These are phyloP conservation scores for Colletotrichum truncatum DNA, from an alignment of 2,329 filamentous ascomycete species.

Conservation along the genomic window DNA sequence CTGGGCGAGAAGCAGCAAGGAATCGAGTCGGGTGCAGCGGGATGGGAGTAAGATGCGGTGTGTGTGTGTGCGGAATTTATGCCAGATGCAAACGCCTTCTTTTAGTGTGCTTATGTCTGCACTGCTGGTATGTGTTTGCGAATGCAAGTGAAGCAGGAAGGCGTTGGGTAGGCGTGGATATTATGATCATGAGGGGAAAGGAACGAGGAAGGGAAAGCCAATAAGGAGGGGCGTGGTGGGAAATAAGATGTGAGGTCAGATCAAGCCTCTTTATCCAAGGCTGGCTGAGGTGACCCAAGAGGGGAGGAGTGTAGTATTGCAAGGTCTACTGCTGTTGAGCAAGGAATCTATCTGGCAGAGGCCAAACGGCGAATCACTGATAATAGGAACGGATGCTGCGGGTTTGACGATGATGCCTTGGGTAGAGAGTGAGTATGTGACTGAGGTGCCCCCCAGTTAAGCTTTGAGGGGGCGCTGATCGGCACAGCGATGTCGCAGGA, in stretches of 20 bases:
- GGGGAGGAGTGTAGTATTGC: too few relatives aligned
- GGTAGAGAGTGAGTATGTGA: too few relatives aligned
- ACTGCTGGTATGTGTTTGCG: too few relatives aligned
- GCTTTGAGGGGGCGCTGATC: constrained; percentile 27
- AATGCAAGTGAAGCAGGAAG: not conserved
- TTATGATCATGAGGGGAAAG: not conserved
- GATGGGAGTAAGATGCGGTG: not conserved
- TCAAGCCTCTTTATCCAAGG: not conserved
- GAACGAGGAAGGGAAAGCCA: not conserved
- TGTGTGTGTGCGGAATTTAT: not conserved
- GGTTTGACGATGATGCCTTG: too few relatives aligned
- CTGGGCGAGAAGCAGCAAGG: not conserved
- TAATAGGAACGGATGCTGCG: not conserved
- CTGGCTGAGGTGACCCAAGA: too few relatives aligned
- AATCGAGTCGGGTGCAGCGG: not conserved
- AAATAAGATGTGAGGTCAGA: not conserved
- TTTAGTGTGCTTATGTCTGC: not conserved
- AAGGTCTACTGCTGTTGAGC: too few relatives aligned
- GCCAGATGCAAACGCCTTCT: not conserved
- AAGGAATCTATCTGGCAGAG: too few relatives aligned
- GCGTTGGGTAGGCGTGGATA: not conserved
- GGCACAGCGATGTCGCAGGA: constrained; percentile 29
- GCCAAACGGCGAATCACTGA: too few relatives aligned
- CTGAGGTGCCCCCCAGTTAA: constrained; percentile 14
- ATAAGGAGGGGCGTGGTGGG: not conserved